These are phyloP conservation scores for Wickerhamomyces ciferrii DNA, from an alignment of 805 yeast species.

Conservation along the genomic window DNA sequence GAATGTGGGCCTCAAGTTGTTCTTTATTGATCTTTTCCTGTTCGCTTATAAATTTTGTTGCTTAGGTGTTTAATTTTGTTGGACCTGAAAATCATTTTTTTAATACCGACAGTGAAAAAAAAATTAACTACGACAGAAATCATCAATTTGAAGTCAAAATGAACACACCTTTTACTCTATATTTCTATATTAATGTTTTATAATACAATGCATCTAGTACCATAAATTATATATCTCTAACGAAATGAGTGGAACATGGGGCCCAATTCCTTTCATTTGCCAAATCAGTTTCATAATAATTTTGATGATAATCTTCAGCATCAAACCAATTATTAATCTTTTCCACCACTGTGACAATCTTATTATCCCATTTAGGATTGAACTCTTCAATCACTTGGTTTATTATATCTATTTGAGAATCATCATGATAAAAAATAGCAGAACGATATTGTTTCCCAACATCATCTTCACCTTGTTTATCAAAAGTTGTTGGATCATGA, in stretches of 20 bases:
- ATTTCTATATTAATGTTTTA: neutral
- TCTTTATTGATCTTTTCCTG: too few relatives aligned
- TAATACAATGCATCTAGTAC: too few relatives aligned
- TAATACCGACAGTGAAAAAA: too few relatives aligned
- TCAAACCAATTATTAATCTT: conserved; percentile 68
- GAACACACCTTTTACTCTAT: too few relatives aligned
- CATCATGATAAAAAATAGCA: conserved; percentile 56
- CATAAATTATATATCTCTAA: neutral
- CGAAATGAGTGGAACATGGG: neutral
- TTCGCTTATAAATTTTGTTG: too few relatives aligned
- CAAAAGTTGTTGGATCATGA: conserved; percentile 84
- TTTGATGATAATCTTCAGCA: conserved; percentile 88
- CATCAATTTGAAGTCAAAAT: too few relatives aligned
- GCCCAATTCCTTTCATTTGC: neutral
- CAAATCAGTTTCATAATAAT: conserved; percentile 41
- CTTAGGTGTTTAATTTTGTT: too few relatives aligned
- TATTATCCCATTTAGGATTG: conserved; percentile 61
- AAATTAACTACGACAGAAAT: too few relatives aligned
- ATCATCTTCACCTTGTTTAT: conserved; percentile 77
- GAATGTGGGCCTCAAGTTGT: too few relatives aligned
- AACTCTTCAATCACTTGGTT: conserved; percentile 38
- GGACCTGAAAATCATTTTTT: too few relatives aligned
- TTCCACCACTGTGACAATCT: conserved; percentile 61
- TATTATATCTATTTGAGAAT: conserved; percentile 38
- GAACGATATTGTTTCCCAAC: conserved; percentile 82